Base-by-base conservation (phyloP, 495 filamentous ascomycete species). In the Xanthoparmelia taractica region DNA sequence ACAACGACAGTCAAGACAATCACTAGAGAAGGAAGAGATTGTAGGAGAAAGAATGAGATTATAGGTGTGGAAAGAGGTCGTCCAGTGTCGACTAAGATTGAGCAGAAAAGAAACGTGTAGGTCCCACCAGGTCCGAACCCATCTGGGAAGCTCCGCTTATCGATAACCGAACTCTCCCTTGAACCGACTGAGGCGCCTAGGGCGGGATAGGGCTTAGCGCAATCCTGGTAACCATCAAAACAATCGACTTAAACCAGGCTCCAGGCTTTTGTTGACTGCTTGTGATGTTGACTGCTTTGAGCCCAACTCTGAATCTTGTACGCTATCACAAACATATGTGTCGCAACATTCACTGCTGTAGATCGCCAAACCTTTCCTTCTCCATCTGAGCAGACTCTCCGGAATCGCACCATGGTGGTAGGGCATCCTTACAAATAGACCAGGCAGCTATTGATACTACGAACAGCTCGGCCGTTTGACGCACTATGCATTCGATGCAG, bases 401-500 rank as follows among this genome's bases (percentile, higher is more conserved):
- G 17, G 13, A 27, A 2, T 33, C 17, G 17, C 50, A 54, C 27
- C 55, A 72, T 72, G 70, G 70, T 72, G 61, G 70, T 72, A 67
- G 58, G 63, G 45, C 25, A 58, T 23, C 43, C 55, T 20, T 40
- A 18, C 48, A n/a, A 27, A 7, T 11, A 25, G 5, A 43, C 31
- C 17, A 27, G 40, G 40, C 52, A 40, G 25, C 47, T 38, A 50
- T 55, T 63, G 57, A 67, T 45, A 31, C 25, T 20, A 34, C 45
- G 61, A 75, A 74, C 84, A 97, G 95, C 80, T 98, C 77, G 94
- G 92, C 76, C 84, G 89, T 74, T 73, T 98, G 65, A 87, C 87
- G 69, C 94, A 98, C 79, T 96, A 94, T 79, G 91, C 91, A 70
- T 92, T 98, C 70, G 94, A 98, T 77, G 95, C 94, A 66, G 90